Evolutionary conservation across 441 rosid species (phyloP), one percentile per base, ranked within the genome.

Genomic region (Pelargonium australe): DNA sequence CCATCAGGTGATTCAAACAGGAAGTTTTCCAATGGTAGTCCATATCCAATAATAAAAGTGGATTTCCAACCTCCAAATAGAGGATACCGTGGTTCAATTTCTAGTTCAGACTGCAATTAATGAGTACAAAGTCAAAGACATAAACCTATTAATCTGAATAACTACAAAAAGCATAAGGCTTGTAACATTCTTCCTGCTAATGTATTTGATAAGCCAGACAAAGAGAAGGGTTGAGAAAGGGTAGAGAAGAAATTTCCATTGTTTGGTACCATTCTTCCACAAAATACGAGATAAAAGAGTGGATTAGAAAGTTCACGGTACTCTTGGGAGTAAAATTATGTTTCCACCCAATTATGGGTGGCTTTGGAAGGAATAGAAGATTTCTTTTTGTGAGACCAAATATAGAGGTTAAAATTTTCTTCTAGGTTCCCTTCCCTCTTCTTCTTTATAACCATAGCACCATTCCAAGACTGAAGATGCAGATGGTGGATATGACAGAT

Each of bases 41-140:
- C 88, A 78, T 92, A 95, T 31, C 97, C 99, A 68, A 92, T 87
- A 47, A 90, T 73, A 80, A 95, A 95, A 76, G 95, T 89, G 66
- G 98, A 85, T 77, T 86, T 89, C 99, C 99, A 95, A 67, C 98
- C 98, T 80, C 99, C 99, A 83, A 95, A 89, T 76, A 95, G 78
- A 63, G 99, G 99, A 84, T 92, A 92, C 1, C 97, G 87, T 2
- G 98, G 98, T 74, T 92, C 96, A 65, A 92, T 80, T 85, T 95
- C 97, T 73, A 92, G 97, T 77, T 95, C 98, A 41, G 98, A 90
- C 98, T 92, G 97, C 81, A 83, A 72, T 74, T 68, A 45, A 61
- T 61, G 28, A 10, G 2, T 61, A 61, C 14, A 4, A 25, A 61
- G 40, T 61, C 23, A 20, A 20, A 8, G 63, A 58, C 23, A 58